Evolutionary conservation across 2,329 filamentous ascomycete genomes (phyloP).

Genomic region (Huntiella moniliformis): DNA sequence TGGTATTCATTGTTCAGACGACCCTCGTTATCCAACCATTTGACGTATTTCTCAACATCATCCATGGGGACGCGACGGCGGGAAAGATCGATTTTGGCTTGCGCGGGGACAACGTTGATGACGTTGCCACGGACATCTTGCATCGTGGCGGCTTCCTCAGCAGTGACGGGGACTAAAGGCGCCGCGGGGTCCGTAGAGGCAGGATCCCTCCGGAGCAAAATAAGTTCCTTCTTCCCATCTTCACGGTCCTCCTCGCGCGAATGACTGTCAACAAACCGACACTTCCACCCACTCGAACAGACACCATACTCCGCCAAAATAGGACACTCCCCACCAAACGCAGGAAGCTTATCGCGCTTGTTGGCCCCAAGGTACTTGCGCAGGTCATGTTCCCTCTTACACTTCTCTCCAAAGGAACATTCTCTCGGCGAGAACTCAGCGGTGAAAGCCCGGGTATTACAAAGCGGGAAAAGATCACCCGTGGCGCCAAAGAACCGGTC

Average conservation of each 20-base stretch:
- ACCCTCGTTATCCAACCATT: constrained; percentile 55
- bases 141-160: constrained; percentile 21
- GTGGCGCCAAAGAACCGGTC: constrained; percentile 65
- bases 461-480: constrained; percentile 58
- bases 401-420: constrained; percentile 64
- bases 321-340: constrained; percentile 62
- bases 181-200: not conserved
- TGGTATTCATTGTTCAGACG: constrained; percentile 22
- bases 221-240: constrained; percentile 67
- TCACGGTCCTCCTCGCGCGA: constrained; percentile 59
- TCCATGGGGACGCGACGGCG: constrained; percentile 53
- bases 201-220: constrained; percentile 34
- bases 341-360: constrained; percentile 61
- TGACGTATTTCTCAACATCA: constrained; percentile 55
- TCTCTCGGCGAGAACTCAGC: constrained; percentile 65
- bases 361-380: constrained; percentile 60
- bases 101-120: constrained; percentile 53
- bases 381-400: constrained; percentile 67
- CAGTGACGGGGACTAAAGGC: constrained; percentile 18
- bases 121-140: constrained; percentile 43
- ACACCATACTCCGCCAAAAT: constrained; percentile 58
- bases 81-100: constrained; percentile 55
- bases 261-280: constrained; percentile 75
- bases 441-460: constrained; percentile 49
- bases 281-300: constrained; percentile 83